These are phyloP conservation scores for Globomyces pollinis-pini DNA, from an alignment of 192 early-diverging fungal genomes.

Conservation along the genomic window DNA sequence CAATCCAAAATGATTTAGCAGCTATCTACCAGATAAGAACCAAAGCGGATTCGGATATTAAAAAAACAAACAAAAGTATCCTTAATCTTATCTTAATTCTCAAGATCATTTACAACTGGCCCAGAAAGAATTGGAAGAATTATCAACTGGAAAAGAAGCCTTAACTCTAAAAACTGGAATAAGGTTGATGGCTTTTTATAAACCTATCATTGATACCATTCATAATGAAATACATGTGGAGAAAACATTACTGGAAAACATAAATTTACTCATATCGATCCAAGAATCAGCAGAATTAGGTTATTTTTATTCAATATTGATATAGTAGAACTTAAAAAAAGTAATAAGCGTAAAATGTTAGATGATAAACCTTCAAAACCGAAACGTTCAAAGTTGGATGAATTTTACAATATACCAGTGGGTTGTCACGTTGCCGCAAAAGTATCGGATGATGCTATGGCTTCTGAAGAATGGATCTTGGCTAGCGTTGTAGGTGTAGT, in stretches of 20 bases:
- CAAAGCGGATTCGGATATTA: no score
- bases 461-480: slow-evolving; percentile 2
- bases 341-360: background rate
- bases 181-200: background rate
- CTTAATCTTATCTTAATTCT: no score
- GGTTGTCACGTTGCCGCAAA: background rate
- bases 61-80: no score
- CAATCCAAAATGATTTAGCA: no score
- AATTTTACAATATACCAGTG: background rate
- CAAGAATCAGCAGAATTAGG: background rate
- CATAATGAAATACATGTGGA: background rate
- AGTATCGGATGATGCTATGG: no score
- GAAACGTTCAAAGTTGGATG: background rate
- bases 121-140: no score
- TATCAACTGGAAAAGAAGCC: background rate
- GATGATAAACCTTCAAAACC: background rate
- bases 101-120: no score
- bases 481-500: background rate
- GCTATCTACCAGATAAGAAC: no score
- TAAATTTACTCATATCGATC: background rate
- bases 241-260: background rate
- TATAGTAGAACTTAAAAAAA: background rate
- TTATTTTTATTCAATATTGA: background rate
- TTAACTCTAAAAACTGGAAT: background rate
- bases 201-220: background rate